phyloP scores from a whole-genome alignment of 768 basidiomycete genomes.

The Tulasnella sp. region DNA sequence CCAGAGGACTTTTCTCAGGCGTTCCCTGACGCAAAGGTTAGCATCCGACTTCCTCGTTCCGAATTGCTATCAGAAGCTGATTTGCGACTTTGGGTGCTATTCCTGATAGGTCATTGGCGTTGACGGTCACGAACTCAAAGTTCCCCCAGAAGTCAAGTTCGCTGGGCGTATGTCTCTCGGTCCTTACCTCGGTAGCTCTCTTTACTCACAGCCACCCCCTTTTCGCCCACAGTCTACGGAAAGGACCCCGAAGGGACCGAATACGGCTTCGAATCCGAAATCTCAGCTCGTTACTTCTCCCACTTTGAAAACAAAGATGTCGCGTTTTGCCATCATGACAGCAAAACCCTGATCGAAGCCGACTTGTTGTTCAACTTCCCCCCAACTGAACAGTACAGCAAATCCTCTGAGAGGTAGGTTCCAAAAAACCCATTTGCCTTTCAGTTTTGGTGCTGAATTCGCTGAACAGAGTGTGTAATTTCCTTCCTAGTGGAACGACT shows the following conservation, averaged over 20 bases:
- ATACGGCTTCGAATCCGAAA: constrained; percentile 75
- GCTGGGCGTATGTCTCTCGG: constrained; percentile 42
- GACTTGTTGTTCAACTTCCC: constrained; percentile 83
- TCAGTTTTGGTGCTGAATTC: not conserved
- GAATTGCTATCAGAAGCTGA: not conserved
- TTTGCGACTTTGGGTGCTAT: not conserved
- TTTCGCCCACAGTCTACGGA: constrained; percentile 44
- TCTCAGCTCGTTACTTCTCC: constrained; percentile 53
- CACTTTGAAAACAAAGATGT: constrained; percentile 71
- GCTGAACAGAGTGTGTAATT: not conserved
- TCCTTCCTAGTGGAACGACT: constrained; percentile 12
- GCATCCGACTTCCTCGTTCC: not conserved
- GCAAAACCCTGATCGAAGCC: constrained; percentile 67
- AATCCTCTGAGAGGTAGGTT: constrained; percentile 21
- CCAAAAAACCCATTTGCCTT: constrained; percentile 7
- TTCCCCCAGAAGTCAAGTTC: constrained; percentile 46
- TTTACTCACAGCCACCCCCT: not conserved
- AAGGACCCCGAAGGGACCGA: constrained; percentile 51
- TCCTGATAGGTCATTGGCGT: constrained; percentile 52
- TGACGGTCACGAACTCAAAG: constrained; percentile 41
- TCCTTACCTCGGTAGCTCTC: not conserved
- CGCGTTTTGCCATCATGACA: constrained; percentile 66
- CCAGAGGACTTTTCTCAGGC: constrained; percentile 3
- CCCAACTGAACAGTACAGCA: constrained; percentile 44
- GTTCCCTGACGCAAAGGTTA: constrained; percentile 15